Base-by-base conservation (phyloP, 1,284 basidiomycete genomes). In the Paramarasmius palmivorus region DNA sequence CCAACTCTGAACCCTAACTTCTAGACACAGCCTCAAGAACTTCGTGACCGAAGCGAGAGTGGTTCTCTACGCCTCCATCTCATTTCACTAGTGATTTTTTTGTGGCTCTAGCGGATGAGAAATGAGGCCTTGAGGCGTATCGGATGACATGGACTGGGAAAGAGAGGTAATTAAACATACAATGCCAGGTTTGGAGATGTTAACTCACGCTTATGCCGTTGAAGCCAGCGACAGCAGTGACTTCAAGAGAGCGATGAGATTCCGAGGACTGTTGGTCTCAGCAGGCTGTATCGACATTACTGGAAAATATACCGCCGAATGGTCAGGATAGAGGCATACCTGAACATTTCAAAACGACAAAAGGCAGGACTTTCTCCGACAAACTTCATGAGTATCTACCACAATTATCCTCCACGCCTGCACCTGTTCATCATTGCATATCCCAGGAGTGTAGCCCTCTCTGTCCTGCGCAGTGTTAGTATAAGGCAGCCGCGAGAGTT, bases 51-150 rank as follows among this genome's bases (percentile, higher is more conserved):
- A 88, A 86, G 3, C 80, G 68, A 7, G 72, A 58, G 23, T 84
- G 76, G 63, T 84, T 84, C 63, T 81, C 77, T 41, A 78, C 52
- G 19, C 74, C 76, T 3, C 84, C 84, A 15, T 84, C 84, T 74
- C 81, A 88, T 44, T n/a, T n/a, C n/a, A n/a, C n/a, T n/a, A n/a
- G n/a, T 76, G 59, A 63, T 87, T 85, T 4, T 79, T 81, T 26
- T 85, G 79, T 34, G 76, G 53, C 69, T 87, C n/a, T n/a, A n/a
- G n/a, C n/a, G n/a, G n/a, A n/a, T n/a, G n/a, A n/a, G n/a, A n/a
- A n/a, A n/a, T n/a, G n/a, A n/a, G n/a, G n/a, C n/a, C n/a, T n/a
- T n/a, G n/a, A n/a, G n/a, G n/a, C n/a, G n/a, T n/a, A n/a, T n/a
- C n/a, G n/a, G n/a, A n/a, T n/a, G n/a, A n/a, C n/a, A n/a, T n/a